Percentiles rank a stretch among this genome's conserved stretches.
Conservation (phyloP, 1,139 yeast genomes). For the Taphrina sp. region DNA sequence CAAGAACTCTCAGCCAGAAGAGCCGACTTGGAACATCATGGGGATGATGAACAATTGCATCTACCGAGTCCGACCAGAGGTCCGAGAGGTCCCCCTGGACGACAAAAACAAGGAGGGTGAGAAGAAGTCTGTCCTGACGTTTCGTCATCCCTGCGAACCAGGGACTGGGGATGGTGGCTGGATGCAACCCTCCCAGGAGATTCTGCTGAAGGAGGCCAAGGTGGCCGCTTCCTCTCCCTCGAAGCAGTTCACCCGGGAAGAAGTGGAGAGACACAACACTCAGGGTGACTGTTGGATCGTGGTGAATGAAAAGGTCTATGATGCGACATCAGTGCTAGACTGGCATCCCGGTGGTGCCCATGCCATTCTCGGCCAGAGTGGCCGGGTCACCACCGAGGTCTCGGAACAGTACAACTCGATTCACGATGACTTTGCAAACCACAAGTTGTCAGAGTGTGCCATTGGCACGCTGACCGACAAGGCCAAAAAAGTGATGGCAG, state of each 20-base stretch:
- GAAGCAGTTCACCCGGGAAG: slow-evolving; percentile 23
- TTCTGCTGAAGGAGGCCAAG: slow-evolving; percentile 42
- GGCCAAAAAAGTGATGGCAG: not conserved
- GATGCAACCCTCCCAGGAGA: slow-evolving; percentile 44
- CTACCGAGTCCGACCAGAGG: slow-evolving; percentile 44
- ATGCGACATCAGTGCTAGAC: slow-evolving; percentile 72
- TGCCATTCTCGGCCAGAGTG: slow-evolving; percentile 57
- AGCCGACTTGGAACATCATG: slow-evolving; percentile 46
- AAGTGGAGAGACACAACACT: slow-evolving; percentile 35
- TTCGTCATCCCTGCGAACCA: slow-evolving; percentile 43
- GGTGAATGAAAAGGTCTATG: slow-evolving; percentile 54
- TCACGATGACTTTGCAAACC: slow-evolving; percentile 42
- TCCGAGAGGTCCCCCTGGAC: slow-evolving; percentile 36
- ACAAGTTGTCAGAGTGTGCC: slow-evolving; percentile 36
- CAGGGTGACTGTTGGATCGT: slow-evolving; percentile 55
- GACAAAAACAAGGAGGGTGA: not conserved
- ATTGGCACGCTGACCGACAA: slow-evolving; percentile 35
- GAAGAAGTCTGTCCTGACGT: slow-evolving; percentile 27
- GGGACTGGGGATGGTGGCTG: slow-evolving; percentile 44
- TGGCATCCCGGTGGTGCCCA: slow-evolving; percentile 73
- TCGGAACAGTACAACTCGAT: slow-evolving; percentile 51
- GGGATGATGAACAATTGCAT: slow-evolving; percentile 47
- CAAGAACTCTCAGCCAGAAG: slow-evolving; percentile 44
- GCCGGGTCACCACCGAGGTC: slow-evolving; percentile 51
- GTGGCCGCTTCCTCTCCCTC: slow-evolving; percentile 22